Conservation (phyloP, 2,329 filamentous ascomycete genomes). For the Coniochaeta pulveracea region DNA sequence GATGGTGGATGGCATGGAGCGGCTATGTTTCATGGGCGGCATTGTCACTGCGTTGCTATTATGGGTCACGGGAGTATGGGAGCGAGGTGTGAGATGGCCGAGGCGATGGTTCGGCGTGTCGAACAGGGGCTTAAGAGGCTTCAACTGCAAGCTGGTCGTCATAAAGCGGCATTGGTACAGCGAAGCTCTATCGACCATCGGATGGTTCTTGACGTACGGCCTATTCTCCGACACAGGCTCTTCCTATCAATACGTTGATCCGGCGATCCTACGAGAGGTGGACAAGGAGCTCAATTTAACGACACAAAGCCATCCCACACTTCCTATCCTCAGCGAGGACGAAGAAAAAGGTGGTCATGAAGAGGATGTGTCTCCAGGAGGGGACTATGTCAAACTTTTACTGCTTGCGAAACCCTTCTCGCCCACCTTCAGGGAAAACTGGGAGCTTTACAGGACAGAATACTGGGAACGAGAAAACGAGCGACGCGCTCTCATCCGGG, state of each 20-base stretch:
- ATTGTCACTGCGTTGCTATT: slow-evolving; percentile 77
- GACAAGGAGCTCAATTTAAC: slow-evolving; percentile 45
- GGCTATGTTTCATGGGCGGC: slow-evolving; percentile 83
- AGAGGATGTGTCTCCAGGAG: slow-evolving; percentile 81
- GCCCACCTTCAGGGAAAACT: slow-evolving; percentile 88
- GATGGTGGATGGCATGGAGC: slow-evolving; percentile 83
- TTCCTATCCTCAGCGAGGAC: slow-evolving; percentile 29
- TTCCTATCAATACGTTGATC: slow-evolving; percentile 69
- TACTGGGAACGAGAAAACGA: slow-evolving; percentile 98
- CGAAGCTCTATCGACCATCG: slow-evolving; percentile 61
- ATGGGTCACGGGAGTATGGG: slow-evolving; percentile 95
- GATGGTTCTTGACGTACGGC: slow-evolving; percentile 69
- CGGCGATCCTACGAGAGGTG: slow-evolving; percentile 44
- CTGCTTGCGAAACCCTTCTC: slow-evolving; percentile 92
- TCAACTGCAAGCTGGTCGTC: slow-evolving; percentile 94
- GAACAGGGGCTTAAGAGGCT: slow-evolving; percentile 78
- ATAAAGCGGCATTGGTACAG: slow-evolving; percentile 74
- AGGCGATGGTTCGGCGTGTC: slow-evolving; percentile 80
- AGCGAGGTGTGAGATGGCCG: slow-evolving; percentile 88
- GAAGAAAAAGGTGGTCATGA: slow-evolving; percentile 62
- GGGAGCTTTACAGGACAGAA: slow-evolving; percentile 86
- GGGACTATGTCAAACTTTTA: slow-evolving; percentile 83
- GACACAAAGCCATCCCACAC: slow-evolving; percentile 25
- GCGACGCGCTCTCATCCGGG: slow-evolving; percentile 60
- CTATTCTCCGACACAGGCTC: slow-evolving; percentile 57